Conservation (phyloP, 257 asterid genomes). For the Ballota nigra region DNA sequence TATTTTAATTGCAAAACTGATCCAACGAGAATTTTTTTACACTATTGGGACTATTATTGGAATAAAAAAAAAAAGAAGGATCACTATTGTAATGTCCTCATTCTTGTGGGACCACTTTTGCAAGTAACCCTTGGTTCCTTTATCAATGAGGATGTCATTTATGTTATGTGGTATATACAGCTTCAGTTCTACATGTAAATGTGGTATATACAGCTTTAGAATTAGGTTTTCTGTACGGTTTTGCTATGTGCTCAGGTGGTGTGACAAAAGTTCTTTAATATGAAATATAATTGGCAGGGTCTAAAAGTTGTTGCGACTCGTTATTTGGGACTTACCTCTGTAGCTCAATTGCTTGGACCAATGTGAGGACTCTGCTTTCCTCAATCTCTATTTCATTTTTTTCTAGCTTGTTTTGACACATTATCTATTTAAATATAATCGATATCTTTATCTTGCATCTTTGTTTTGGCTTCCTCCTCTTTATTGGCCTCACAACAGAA, state of each 20-base stretch:
- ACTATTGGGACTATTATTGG: no score
- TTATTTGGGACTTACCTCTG: conserved; percentile 72
- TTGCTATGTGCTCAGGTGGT: neutral
- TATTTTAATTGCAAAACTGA: no score
- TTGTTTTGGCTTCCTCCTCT: neutral
- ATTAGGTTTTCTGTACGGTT: neutral
- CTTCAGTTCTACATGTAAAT: neutral
- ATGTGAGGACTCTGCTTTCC: conserved; percentile 48
- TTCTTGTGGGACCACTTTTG: neutral
- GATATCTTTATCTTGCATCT: neutral
- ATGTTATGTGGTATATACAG: neutral
- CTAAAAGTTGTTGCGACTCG: conserved; percentile 75
- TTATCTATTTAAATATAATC: neutral
- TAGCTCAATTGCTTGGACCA: conserved; percentile 80
- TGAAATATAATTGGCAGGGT: conserved; percentile 58
- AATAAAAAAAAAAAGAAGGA: no score
- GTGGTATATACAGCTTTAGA: neutral
- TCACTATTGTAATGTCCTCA: no score
- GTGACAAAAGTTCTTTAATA: conserved; percentile 10
- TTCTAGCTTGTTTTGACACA: conserved; percentile 2
- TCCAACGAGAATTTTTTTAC: no score
- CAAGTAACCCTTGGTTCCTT: no score
- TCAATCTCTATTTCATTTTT: conserved; percentile 23
- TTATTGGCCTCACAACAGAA: neutral
- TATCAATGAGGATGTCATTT: neutral